Evolutionary conservation across 2,329 filamentous ascomycete species (phyloP).

Genomic region (Scytalidium sp.): DNA sequence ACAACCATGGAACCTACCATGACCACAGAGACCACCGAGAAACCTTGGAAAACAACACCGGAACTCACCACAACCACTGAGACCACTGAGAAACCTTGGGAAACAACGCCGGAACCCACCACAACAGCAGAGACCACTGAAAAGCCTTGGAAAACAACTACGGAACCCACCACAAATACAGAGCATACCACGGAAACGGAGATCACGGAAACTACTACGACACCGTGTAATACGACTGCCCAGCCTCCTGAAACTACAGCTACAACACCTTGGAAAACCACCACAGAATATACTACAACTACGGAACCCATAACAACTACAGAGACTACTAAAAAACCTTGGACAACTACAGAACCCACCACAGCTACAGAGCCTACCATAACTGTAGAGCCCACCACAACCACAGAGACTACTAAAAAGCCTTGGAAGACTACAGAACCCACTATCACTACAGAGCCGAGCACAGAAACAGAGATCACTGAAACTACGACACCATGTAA

Average conservation of each 20-base stretch:
- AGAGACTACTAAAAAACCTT: too few species aligned
- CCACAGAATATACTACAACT: too few species aligned
- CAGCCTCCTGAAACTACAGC: not conserved
- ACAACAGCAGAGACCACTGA: not conserved
- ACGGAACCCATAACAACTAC: too few species aligned
- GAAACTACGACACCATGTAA: not conserved
- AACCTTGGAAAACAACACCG: not conserved
- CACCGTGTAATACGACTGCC: not conserved
- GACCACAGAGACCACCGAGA: too few species aligned
- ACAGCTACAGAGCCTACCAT: not conserved
- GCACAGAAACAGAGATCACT: too few species aligned
- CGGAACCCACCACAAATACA: too few species aligned
- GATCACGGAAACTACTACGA: not conserved
- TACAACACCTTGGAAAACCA: too few species aligned
- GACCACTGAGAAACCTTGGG: not conserved
- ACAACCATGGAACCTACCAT: too few species aligned
- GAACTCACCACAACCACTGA: not conserved
- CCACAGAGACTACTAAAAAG: not conserved
- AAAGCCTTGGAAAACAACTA: not conserved
- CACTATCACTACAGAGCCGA: too few species aligned
- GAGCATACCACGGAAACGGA: too few species aligned
- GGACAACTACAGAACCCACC: not conserved
- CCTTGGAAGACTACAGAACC: not conserved
- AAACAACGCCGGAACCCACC: not conserved
- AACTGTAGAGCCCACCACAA: not conserved